Evolutionary conservation across 163 green algal species (phyloP), one percentile per base, ranked within the genome.

Genomic region (Prototheca cutis): DNA sequence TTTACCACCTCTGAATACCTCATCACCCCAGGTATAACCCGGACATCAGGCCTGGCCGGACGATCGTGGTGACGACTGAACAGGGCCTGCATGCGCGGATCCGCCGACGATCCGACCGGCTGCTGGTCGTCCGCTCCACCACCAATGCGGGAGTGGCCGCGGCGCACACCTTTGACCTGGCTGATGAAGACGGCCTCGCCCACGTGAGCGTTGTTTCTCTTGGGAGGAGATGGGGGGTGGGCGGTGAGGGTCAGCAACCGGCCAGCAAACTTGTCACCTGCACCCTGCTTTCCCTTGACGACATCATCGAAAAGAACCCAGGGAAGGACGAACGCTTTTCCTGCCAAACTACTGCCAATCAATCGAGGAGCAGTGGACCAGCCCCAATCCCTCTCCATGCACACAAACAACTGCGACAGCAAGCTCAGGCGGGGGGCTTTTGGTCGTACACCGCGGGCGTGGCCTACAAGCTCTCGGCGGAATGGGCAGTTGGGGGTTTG

Each of bases 361-460:
- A n/a, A n/a, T n/a, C n/a, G n/a, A n/a, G n/a, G n/a, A n/a, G n/a
- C n/a, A n/a, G n/a, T n/a, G n/a, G n/a, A n/a, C n/a, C n/a, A n/a
- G n/a, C n/a, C n/a, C n/a, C n/a, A n/a, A n/a, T n/a, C n/a, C n/a
- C n/a, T n/a, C n/a, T n/a, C n/a, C n/a, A n/a, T n/a, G n/a, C n/a
- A 45, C 8, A 8, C 36, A 45, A 45, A 8, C 36, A 45, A 45
- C 36, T 45, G 13, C 13, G 5, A 30, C 61, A 68, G 56, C 67
- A 63, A 28, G 78, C 81, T 3, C 58, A 71, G 24, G 30, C 21
- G 6, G 77, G 79, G 19, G 77, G 71, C 15, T 88, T 87, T 70
- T 84, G 65, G 45, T 74, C 58, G 7, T 88, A 90, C 24, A 65
- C 73, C 1, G 76, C 78, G 0, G 82, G 82, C 53, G 75, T 77